Conservation (phyloP, 1,284 basidiomycete genomes). For the Wallemia ichthyophaga region DNA sequence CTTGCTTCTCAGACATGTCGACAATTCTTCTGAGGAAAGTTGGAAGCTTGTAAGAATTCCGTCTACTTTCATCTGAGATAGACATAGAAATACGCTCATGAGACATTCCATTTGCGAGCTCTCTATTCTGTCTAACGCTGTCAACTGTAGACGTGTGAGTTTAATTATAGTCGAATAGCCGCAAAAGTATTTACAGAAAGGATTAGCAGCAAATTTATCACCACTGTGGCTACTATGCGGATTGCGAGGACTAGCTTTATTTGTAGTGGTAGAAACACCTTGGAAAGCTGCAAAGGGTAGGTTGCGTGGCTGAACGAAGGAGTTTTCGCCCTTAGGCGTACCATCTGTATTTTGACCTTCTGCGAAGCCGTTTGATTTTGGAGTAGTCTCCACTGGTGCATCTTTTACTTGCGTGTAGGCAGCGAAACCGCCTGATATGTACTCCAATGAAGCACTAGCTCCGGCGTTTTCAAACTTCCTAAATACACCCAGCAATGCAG, state of each 20-base stretch:
- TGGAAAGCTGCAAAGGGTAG: slow-evolving; percentile 18
- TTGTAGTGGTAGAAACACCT: slow-evolving; percentile 21
- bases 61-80: slow-evolving; percentile 29
- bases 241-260: background rate
- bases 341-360: slow-evolving; percentile 24
- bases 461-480: slow-evolving; percentile 49
- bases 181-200: slow-evolving; percentile 24
- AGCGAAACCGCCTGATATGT: slow-evolving; percentile 50
- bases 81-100: slow-evolving; percentile 49
- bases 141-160: slow-evolving; percentile 34
- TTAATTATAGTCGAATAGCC: background rate
- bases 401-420: slow-evolving; percentile 26
- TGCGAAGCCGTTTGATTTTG: slow-evolving; percentile 20
- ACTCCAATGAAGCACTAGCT: slow-evolving; percentile 32
- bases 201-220: slow-evolving; percentile 27
- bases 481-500: slow-evolving; percentile 45
- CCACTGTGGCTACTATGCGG: slow-evolving; percentile 2
- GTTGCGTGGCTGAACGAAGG: slow-evolving; percentile 5
- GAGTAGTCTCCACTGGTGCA: slow-evolving; percentile 24
- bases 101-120: slow-evolving; percentile 52
- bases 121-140: slow-evolving; percentile 76
- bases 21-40: slow-evolving; percentile 50
- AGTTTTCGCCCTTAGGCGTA: slow-evolving; percentile 5
- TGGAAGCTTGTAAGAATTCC: slow-evolving; percentile 41
- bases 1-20: slow-evolving; percentile 24